A percentile compares a stretch with the other conserved stretches of the same genome.
Evolutionary conservation across 768 basidiomycete genomes (phyloP).

Genomic region (Trametes cingulata): DNA sequence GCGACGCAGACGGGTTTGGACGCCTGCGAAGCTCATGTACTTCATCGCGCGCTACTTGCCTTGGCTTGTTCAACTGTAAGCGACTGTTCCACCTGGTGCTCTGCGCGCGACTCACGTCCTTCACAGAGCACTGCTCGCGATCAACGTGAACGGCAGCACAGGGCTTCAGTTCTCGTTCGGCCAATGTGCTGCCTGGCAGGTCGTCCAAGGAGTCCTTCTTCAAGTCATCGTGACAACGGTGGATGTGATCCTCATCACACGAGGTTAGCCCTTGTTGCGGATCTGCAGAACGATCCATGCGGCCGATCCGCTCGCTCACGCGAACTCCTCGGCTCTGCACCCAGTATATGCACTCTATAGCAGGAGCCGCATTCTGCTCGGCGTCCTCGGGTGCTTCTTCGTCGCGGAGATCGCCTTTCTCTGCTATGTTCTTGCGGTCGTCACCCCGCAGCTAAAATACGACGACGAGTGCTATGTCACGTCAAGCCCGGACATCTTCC

Average conservation of each 20-base stretch:
- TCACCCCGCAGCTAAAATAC: conserved; percentile 26
- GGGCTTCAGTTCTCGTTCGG: conserved; percentile 20
- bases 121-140: conserved; percentile 25
- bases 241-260: conserved; percentile 29
- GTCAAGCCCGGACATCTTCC: conserved; percentile 24
- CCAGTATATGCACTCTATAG: conserved; percentile 29
- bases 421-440: conserved; percentile 23
- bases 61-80: conserved; percentile 27
- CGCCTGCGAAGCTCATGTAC: conserved; percentile 27
- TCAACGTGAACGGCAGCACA: conserved; percentile 28
- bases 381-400: conserved; percentile 20
- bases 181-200: conserved; percentile 26
- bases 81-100: background rate
- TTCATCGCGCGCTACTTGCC: conserved; percentile 25
- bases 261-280: conserved; percentile 17
- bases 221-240: conserved; percentile 30
- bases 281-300: background rate
- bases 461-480: conserved; percentile 29
- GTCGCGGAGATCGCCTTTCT: conserved; percentile 19
- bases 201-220: conserved; percentile 24
- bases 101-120: background rate
- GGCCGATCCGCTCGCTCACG: too few relatives aligned
- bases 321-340: background rate
- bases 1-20: conserved; percentile 22
- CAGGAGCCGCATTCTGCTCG: conserved; percentile 16